Evolutionary conservation across 768 basidiomycete genomes (phyloP).

Genomic region (Paxillus ammoniavirescens): DNA sequence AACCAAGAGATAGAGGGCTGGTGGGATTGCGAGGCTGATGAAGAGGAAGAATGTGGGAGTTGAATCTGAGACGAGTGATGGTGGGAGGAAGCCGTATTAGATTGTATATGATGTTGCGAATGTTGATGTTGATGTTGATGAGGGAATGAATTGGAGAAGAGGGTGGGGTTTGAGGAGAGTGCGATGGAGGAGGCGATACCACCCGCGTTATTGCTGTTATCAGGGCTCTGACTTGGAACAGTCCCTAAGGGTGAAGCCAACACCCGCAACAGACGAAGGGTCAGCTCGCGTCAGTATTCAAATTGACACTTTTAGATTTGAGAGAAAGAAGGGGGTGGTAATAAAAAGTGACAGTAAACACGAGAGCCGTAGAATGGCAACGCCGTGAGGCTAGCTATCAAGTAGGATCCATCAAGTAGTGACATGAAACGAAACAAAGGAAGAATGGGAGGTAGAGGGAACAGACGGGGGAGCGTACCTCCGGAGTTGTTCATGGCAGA

Average conservation of each 20-base stretch:
- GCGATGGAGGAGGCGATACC: neutral
- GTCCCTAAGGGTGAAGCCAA: constrained; percentile 4
- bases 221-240: neutral
- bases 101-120: neutral
- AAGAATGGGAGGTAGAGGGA: neutral
- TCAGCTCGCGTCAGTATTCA: constrained; percentile 2
- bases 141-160: neutral
- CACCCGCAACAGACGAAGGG: too few species aligned
- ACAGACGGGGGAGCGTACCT: constrained; percentile 24
- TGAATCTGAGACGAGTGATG: neutral
- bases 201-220: neutral
- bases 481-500: constrained; percentile 18
- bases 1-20: neutral
- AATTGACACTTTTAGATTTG: neutral
- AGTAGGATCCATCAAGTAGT: constrained; percentile 8
- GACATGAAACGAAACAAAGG: constrained; percentile 8
- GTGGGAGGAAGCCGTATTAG: neutral
- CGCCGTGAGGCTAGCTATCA: neutral
- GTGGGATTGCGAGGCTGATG: neutral
- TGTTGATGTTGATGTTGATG: neutral
- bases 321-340: neutral
- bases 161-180: neutral
- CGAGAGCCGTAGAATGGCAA: too few species aligned
- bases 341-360: neutral
- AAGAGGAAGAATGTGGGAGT: neutral